Percentiles rank a stretch among this genome's conserved stretches.
Evolutionary conservation across 805 yeast genomes (phyloP).

Genomic region (Cyberlindnera nakhonratchasimensis): DNA sequence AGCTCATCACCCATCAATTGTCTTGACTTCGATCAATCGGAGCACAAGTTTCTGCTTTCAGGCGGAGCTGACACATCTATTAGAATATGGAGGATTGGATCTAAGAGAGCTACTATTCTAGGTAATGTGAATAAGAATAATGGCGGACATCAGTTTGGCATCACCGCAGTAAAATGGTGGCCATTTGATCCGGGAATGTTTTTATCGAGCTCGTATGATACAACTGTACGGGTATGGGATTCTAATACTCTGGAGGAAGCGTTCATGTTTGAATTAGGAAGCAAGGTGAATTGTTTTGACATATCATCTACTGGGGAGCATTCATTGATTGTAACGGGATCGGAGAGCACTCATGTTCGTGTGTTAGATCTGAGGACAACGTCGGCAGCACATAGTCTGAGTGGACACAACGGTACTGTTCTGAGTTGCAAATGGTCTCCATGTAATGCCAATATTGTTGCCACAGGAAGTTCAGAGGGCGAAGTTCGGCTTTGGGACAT

Average conservation of each 20-base stretch:
- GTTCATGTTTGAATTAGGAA: slow-evolving; percentile 58
- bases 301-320: slow-evolving; percentile 43
- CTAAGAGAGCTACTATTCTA: slow-evolving; percentile 7
- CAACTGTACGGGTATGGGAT: slow-evolving; percentile 77
- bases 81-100: slow-evolving; percentile 57
- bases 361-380: slow-evolving; percentile 71
- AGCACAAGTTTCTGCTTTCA: slow-evolving; percentile 50
- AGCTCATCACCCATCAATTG: slow-evolving; percentile 46
- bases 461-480: slow-evolving; percentile 82
- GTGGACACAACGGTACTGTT: slow-evolving; percentile 51
- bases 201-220: slow-evolving; percentile 77
- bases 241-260: slow-evolving; percentile 62
- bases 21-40: slow-evolving; percentile 49
- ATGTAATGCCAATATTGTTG: slow-evolving; percentile 51
- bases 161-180: slow-evolving; percentile 84
- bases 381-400: slow-evolving; percentile 66
- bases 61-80: slow-evolving; percentile 74
- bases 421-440: slow-evolving; percentile 78
- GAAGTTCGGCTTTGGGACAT: slow-evolving; percentile 84
- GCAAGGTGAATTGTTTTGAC: slow-evolving; percentile 66
- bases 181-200: slow-evolving; percentile 84
- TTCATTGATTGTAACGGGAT: slow-evolving; percentile 65
- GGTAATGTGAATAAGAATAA: slow-evolving; percentile 26
- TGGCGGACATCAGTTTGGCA: slow-evolving; percentile 64
- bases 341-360: slow-evolving; percentile 65